A percentile compares a stretch with the other conserved stretches of the same genome.
These are phyloP conservation scores for Cylindrodendrum hubeiense DNA, from an alignment of 2,329 filamentous ascomycete genomes.

Conservation along the genomic window DNA sequence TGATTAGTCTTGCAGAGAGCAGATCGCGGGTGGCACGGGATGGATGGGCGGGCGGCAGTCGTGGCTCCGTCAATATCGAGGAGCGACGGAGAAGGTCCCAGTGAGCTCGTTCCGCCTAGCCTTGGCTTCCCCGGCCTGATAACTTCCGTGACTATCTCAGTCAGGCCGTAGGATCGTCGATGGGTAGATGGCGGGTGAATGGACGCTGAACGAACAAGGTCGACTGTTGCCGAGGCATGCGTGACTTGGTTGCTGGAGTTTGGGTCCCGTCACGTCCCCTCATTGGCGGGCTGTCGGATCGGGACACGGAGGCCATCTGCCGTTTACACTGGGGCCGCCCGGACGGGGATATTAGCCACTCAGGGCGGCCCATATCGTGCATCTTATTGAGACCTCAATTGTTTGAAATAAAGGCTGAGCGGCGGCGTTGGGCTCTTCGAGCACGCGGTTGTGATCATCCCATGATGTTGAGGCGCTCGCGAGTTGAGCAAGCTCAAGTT, in stretches of 20 bases:
- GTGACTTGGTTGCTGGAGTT: slow-evolving; percentile 2
- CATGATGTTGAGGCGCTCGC: background rate
- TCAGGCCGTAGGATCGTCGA: background rate
- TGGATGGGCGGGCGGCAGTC: background rate
- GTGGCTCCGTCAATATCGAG: background rate
- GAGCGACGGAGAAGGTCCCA: background rate
- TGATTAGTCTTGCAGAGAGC: background rate
- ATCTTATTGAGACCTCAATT: background rate
- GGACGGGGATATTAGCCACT: background rate
- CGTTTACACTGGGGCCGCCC: slow-evolving; percentile 15
- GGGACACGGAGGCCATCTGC: slow-evolving; percentile 22
- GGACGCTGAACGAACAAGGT: background rate
- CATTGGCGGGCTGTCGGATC: slow-evolving; percentile 25
- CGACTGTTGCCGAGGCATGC: slow-evolving; percentile 12
- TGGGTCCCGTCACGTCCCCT: background rate
- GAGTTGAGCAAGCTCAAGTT: background rate
- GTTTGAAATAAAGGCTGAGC: background rate
- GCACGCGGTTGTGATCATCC: background rate
- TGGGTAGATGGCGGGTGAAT: background rate
- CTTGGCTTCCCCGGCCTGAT: slow-evolving; percentile 7
- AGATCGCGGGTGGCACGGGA: background rate
- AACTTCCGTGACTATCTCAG: slow-evolving; percentile 8
- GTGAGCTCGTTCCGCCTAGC: slow-evolving; percentile 1
- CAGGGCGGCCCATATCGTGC: background rate
- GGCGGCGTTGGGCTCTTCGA: background rate